Evolutionary conservation across 139 green algal species (phyloP).

Genomic region (Chlamydomonas applanata): DNA sequence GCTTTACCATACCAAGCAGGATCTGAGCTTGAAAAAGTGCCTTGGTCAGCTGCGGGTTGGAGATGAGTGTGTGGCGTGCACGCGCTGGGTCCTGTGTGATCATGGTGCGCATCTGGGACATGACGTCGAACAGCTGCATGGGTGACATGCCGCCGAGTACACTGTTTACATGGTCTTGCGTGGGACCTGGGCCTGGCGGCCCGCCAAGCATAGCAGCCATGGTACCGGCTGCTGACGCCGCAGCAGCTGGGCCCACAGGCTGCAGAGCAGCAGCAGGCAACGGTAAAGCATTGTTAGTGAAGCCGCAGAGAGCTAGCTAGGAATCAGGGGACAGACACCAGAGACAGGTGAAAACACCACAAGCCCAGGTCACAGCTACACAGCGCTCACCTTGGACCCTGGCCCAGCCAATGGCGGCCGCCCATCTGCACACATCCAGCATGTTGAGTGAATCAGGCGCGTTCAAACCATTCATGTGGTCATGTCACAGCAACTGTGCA

Average conservation of each 20-base stretch:
- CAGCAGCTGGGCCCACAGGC: constrained; percentile 10
- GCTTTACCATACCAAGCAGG: constrained; percentile 69
- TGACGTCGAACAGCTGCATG: constrained; percentile 65
- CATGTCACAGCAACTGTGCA: too few relatives aligned
- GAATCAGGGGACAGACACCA: too few relatives aligned
- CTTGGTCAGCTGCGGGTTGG: constrained; percentile 84
- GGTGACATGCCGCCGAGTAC: constrained; percentile 42
- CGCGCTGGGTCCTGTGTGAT: constrained; percentile 37
- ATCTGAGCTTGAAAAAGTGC: constrained; percentile 91
- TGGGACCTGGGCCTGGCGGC: background rate
- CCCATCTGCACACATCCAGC: too few relatives aligned
- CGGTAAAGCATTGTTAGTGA: too few relatives aligned
- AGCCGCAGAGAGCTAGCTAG: too few relatives aligned
- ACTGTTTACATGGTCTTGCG: constrained; percentile 14
- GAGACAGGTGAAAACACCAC: too few relatives aligned
- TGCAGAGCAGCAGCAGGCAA: background rate
- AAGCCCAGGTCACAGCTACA: too few relatives aligned
- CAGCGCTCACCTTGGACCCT: too few relatives aligned
- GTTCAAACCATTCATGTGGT: too few relatives aligned
- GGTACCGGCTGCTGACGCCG: background rate
- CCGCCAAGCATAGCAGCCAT: constrained; percentile 17
- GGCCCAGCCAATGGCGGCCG: too few relatives aligned
- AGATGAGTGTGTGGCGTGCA: constrained; percentile 73
- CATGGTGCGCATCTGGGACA: constrained; percentile 59
- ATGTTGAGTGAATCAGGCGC: too few relatives aligned